phyloP scores from a whole-genome alignment of 1,284 basidiomycete genomes.

The Wallemia hederae region DNA sequence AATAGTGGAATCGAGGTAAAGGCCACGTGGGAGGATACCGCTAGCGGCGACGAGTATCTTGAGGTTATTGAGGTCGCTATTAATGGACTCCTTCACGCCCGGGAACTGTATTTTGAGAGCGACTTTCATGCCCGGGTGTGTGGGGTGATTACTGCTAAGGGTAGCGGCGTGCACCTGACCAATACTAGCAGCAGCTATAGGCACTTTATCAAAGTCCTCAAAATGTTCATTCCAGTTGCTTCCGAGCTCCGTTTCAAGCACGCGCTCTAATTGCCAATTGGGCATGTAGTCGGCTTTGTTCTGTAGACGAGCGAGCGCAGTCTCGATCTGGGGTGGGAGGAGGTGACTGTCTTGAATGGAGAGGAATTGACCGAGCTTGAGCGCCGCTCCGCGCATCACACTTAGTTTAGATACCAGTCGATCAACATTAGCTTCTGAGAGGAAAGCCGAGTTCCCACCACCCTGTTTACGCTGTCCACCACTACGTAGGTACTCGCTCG shows the following conservation, averaged over 20 bases:
- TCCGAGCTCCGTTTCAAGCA: slow-evolving; percentile 45
- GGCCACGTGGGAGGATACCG: slow-evolving; percentile 47
- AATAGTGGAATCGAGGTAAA: slow-evolving; percentile 69
- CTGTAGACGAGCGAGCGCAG: slow-evolving; percentile 68
- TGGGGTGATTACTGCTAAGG: slow-evolving; percentile 21
- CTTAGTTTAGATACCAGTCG: slow-evolving; percentile 73
- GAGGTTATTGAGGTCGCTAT: slow-evolving; percentile 62
- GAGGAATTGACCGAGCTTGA: slow-evolving; percentile 92
- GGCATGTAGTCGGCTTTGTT: slow-evolving; percentile 97
- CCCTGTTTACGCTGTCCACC: not conserved
- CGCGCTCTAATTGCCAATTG: slow-evolving; percentile 60
- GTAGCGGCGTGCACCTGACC: slow-evolving; percentile 75
- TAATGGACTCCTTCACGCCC: slow-evolving; percentile 58
- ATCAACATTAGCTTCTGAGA: slow-evolving; percentile 67
- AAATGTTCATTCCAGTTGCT: slow-evolving; percentile 45
- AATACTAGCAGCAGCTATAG: slow-evolving; percentile 87
- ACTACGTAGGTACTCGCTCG: slow-evolving; percentile 18
- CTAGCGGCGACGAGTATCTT: slow-evolving; percentile 55
- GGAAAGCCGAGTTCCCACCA: slow-evolving; percentile 37
- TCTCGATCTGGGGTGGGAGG: slow-evolving; percentile 63
- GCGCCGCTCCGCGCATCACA: slow-evolving; percentile 79
- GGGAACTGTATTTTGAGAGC: slow-evolving; percentile 96
- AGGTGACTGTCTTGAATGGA: slow-evolving; percentile 86
- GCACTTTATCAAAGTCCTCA: slow-evolving; percentile 45
- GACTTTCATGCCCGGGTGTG: slow-evolving; percentile 30